phyloP scores from a whole-genome alignment of 192 early-diverging fungal genomes.

The Linnemannia exigua region DNA sequence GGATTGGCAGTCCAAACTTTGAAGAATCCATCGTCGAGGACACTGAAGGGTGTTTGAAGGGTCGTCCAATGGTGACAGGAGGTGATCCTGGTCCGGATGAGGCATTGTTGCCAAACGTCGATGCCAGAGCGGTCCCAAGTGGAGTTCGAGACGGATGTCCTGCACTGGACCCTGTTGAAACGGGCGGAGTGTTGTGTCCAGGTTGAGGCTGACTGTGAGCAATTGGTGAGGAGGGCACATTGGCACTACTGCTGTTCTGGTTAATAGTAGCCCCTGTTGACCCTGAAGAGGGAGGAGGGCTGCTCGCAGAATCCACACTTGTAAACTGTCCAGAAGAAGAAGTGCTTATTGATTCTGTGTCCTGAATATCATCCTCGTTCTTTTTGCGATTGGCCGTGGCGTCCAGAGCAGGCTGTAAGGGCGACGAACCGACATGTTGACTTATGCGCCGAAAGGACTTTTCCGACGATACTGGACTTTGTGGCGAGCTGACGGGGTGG shows the following conservation, averaged over 20 bases:
- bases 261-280: not conserved
- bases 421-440: conserved; percentile 12
- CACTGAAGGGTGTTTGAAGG: conserved; percentile 35
- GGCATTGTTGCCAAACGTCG: conserved; percentile 19
- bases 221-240: not conserved
- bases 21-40: not conserved
- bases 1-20: conserved; percentile 10
- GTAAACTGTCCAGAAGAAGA: not conserved
- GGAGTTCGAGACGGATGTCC: conserved; percentile 11
- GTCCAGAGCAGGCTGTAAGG: conserved; percentile 10
- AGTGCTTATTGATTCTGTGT: conserved; percentile 22
- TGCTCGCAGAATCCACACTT: not conserved
- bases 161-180: not conserved
- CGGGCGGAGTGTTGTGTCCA: conserved; percentile 11
- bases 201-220: not conserved
- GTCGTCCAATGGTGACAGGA: not conserved
- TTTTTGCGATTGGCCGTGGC: conserved; percentile 23
- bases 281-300: conserved; percentile 15
- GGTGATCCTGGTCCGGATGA: conserved; percentile 19
- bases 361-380: conserved; percentile 17
- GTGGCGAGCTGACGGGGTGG: not conserved
- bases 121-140: conserved; percentile 36
- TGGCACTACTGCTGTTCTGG: not conserved
- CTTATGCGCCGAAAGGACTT: conserved; percentile 19
- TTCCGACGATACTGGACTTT: conserved; percentile 14